Percentiles rank a stretch among this genome's conserved stretches.
phyloP scores from a whole-genome alignment of 1,284 basidiomycete species.

The Cutaneotrichosporon spelunceum region DNA sequence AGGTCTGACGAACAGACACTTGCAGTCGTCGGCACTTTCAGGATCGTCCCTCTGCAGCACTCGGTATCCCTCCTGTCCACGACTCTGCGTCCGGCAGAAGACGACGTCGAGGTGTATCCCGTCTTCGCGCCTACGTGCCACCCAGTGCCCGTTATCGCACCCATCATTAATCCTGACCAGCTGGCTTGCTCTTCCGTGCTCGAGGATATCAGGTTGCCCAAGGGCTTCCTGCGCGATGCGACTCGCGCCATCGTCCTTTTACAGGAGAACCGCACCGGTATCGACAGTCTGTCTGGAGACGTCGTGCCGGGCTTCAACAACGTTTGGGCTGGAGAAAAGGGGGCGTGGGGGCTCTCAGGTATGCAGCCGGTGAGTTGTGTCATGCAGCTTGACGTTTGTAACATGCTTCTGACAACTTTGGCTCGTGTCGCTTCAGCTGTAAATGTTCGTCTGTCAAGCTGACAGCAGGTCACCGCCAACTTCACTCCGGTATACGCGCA shows the following conservation, averaged over 20 bases:
- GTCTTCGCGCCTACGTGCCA: slow-evolving; percentile 57
- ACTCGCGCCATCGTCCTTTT: slow-evolving; percentile 37
- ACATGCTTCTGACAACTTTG: no score
- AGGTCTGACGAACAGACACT: slow-evolving; percentile 27
- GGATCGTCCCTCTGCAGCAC: slow-evolving; percentile 38
- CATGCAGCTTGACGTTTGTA: no score
- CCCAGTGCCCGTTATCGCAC: slow-evolving; percentile 56
- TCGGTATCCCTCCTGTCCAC: slow-evolving; percentile 39
- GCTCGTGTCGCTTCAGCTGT: not conserved
- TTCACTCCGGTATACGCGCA: slow-evolving; percentile 54
- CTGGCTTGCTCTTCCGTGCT: not conserved
- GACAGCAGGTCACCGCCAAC: slow-evolving; percentile 32
- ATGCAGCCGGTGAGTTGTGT: slow-evolving; percentile 61
- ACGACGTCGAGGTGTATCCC: slow-evolving; percentile 40
- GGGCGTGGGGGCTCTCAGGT: slow-evolving; percentile 55
- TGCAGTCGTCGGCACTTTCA: slow-evolving; percentile 40
- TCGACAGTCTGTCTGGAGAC: slow-evolving; percentile 41
- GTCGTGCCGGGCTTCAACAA: slow-evolving; percentile 47
- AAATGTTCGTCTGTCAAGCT: not conserved
- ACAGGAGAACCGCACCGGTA: slow-evolving; percentile 40
- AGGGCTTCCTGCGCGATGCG: slow-evolving; percentile 17
- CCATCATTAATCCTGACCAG: slow-evolving; percentile 4
- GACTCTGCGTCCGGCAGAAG: slow-evolving; percentile 51
- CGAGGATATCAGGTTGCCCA: slow-evolving; percentile 20
- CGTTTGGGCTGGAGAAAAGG: slow-evolving; percentile 42